Base-by-base conservation (phyloP, 2,329 filamentous ascomycete species). In the Sporothrix brunneoviolacea region DNA sequence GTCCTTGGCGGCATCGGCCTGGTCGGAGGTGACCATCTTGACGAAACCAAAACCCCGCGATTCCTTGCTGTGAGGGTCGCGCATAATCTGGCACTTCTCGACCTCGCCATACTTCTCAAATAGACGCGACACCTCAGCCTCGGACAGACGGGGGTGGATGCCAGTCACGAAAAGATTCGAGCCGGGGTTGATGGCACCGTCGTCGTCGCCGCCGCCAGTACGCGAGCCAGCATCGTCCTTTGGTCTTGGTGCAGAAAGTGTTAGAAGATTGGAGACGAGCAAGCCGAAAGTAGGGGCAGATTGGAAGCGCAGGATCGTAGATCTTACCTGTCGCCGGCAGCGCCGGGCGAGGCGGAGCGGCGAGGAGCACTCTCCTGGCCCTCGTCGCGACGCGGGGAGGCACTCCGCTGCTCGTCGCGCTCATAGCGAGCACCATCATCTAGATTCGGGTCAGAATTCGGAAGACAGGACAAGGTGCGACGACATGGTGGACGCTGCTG, bases 41-140 rank as follows among this genome's bases (percentile, higher is more conserved):
- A 98, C 93, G 74, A 98, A 98, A 51, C 93, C 93, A 60, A 98
- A 98, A 59, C 93, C 93, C 70, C 93, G 93, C 61, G 91, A 97
- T 72, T 98, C 93, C 73, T 95, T 95, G 64, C 88, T 94, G 71
- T 98, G 93, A 55, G 93, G 93, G 66, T 98, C 93, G 64, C 91
- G 83, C 93, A 98, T 98, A 74, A 98, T 98, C 70, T 96, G 94
- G 75, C 91, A 97, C 73, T 94, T 97, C 74, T 97, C 91, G 47
- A 98, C 93, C 66, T 95, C 90, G 60, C 93, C 93, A 64, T 97
- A 97, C 73, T 97, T 98, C 73, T 96, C 90, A 65, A 98, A 98
- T 59, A 98, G 84, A 68, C 90, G 90, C 49, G 87, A 86, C 55
- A 98, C 88, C 66, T 97, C 93, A 15, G 84, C 80, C 69, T 98